These are phyloP conservation scores for Colletotrichum truncatum DNA, from an alignment of 2,329 filamentous ascomycete genomes.

Conservation along the genomic window DNA sequence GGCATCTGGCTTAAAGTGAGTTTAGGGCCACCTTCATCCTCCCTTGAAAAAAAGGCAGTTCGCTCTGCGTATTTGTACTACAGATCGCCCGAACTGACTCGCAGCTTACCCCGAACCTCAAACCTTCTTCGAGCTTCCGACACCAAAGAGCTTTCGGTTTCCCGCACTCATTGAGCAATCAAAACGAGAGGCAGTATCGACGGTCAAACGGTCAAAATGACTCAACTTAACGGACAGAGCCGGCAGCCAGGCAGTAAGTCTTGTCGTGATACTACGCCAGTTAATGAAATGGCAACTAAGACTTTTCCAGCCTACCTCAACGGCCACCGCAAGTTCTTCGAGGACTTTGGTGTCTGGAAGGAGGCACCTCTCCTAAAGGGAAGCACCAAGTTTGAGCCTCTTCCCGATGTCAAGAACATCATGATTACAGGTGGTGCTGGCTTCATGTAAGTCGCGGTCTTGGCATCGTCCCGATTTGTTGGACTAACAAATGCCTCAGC, in stretches of 20 bases:
- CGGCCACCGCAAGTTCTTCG: conserved; percentile 54
- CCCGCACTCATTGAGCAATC: not conserved
- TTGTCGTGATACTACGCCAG: no score
- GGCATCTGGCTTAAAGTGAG: conserved; percentile 8
- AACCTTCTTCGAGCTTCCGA: conserved; percentile 17
- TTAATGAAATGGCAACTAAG: no score
- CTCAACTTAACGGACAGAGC: conserved; percentile 24
- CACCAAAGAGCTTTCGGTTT: not conserved
- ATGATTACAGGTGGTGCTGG: conserved; percentile 86
- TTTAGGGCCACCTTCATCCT: conserved; percentile 14
- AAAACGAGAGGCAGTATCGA: not conserved
- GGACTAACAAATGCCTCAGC: conserved; percentile 51
- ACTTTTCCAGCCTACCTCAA: conserved; percentile 34
- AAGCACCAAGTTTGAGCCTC: conserved; percentile 74
- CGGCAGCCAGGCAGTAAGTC: conserved; percentile 12
- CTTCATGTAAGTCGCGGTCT: conserved; percentile 73
- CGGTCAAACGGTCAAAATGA: conserved; percentile 5
- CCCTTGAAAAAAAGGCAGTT: conserved; percentile 23
- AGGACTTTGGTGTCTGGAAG: conserved; percentile 74
- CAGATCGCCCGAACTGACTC: conserved; percentile 28
- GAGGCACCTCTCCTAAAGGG: conserved; percentile 76
- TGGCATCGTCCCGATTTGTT: not conserved
- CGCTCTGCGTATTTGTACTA: conserved; percentile 21
- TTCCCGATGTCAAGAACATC: conserved; percentile 78
- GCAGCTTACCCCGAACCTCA: not conserved